phyloP scores from a whole-genome alignment of 768 basidiomycete species.

The Cystobasidium tubakii region DNA sequence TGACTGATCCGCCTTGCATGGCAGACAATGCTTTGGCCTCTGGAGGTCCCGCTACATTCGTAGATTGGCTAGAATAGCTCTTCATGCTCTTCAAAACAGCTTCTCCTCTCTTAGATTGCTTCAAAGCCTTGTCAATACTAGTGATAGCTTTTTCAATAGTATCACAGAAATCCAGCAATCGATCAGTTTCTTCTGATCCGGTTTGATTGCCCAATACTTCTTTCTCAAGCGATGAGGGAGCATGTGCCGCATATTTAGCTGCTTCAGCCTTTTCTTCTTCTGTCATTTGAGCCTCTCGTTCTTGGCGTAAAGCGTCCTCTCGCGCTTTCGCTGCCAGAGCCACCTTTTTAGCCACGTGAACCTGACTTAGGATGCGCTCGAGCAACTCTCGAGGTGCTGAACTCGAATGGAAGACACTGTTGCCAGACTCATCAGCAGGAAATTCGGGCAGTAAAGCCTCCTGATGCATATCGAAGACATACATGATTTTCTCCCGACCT shows the following conservation, averaged over 20 bases:
- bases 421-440: neutral
- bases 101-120: slow-evolving; percentile 79
- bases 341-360: slow-evolving; percentile 82
- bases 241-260: neutral
- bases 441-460: no score
- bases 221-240: slow-evolving; percentile 40
- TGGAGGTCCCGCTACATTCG: neutral
- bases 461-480: slow-evolving; percentile 53
- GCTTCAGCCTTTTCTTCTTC: neutral
- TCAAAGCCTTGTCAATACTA: slow-evolving; percentile 78
- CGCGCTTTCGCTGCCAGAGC: slow-evolving; percentile 50
- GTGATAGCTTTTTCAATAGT: slow-evolving; percentile 74
- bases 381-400: slow-evolving; percentile 83
- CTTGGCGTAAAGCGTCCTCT: slow-evolving; percentile 1
- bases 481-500: slow-evolving; percentile 62
- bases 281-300: neutral
- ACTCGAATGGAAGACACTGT: slow-evolving; percentile 57
- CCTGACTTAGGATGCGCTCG: slow-evolving; percentile 86
- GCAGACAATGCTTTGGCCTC: neutral
- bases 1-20: neutral
- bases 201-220: neutral
- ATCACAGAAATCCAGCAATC: slow-evolving; percentile 48
- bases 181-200: slow-evolving; percentile 1
- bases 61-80: neutral
- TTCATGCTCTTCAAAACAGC: slow-evolving; percentile 71